phyloP scores from a whole-genome alignment of 192 early-diverging fungal genomes.

The Dispira parvispora region DNA sequence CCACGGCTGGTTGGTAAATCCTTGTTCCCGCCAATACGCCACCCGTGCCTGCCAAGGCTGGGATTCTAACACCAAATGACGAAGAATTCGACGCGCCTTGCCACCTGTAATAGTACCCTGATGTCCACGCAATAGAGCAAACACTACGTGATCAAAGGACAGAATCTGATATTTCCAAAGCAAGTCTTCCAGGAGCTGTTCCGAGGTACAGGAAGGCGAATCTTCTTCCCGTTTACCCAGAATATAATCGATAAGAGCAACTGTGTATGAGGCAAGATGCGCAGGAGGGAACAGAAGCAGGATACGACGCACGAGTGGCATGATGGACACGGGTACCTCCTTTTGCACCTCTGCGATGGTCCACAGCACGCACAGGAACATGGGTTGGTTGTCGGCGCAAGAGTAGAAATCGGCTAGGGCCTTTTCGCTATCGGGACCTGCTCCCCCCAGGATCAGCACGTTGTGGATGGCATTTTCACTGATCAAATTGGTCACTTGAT shows the following conservation, averaged over 20 bases:
- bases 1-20: conserved; percentile 51
- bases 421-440: conserved; percentile 15
- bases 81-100: conserved; percentile 28
- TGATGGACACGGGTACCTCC: conserved; percentile 15
- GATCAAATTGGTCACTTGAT: conserved; percentile 4
- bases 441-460: conserved; percentile 13
- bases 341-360: conserved; percentile 25
- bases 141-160: conserved; percentile 48
- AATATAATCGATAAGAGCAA: conserved; percentile 48
- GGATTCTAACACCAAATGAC: conserved; percentile 35
- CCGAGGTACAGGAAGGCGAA: conserved; percentile 6
- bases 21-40: conserved; percentile 41
- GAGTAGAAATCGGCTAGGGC: conserved; percentile 36
- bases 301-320: conserved; percentile 37
- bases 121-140: conserved; percentile 45
- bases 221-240: conserved; percentile 25
- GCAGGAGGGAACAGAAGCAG: conserved; percentile 50
- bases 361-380: conserved; percentile 54
- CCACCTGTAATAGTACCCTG: conserved; percentile 28
- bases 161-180: conserved; percentile 56
- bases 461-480: conserved; percentile 14
- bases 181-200: conserved; percentile 37
- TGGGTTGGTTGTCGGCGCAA: conserved; percentile 35
- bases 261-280: conserved; percentile 48
- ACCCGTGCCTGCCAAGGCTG: conserved; percentile 31